Percentiles rank a stretch among this genome's conserved stretches.
These are phyloP conservation scores for Schizothecium vesticola DNA, from an alignment of 495 filamentous ascomycete genomes.

Conservation along the genomic window DNA sequence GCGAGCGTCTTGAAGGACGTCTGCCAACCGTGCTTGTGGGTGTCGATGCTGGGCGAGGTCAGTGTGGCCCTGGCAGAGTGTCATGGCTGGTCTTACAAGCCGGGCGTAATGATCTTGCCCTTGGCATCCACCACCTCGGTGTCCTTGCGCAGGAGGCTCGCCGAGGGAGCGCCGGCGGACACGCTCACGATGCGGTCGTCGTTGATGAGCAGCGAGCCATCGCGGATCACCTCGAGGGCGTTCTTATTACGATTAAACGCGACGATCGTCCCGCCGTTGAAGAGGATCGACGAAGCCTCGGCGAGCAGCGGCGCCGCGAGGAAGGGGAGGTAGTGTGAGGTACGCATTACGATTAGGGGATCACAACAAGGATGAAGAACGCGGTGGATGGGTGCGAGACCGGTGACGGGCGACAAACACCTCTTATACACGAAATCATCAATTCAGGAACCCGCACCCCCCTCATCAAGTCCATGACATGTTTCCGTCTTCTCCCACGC, in stretches of 20 bases:
- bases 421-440: background rate
- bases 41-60: constrained; percentile 32
- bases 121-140: constrained; percentile 24
- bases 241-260: constrained; percentile 33
- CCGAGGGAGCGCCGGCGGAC: background rate
- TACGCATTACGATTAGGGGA: background rate
- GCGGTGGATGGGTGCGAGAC: background rate
- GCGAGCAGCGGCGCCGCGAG: background rate
- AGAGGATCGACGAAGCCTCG: constrained; percentile 26
- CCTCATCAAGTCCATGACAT: background rate
- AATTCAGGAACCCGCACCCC: background rate
- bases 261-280: constrained; percentile 40
- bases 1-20: constrained; percentile 37
- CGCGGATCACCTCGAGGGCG: constrained; percentile 31
- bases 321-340: background rate
- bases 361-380: background rate
- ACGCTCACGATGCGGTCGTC: constrained; percentile 37
- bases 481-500: background rate
- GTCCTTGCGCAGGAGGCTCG: constrained; percentile 7
- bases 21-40: constrained; percentile 51
- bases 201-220: constrained; percentile 36
- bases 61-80: background rate
- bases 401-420: background rate
- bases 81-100: constrained; percentile 27
- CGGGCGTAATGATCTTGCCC: constrained; percentile 38